Percentiles rank a stretch among this genome's conserved stretches.
Evolutionary conservation across 768 basidiomycete genomes (phyloP).

Genomic region (Trichaptum fuscoviolaceum): DNA sequence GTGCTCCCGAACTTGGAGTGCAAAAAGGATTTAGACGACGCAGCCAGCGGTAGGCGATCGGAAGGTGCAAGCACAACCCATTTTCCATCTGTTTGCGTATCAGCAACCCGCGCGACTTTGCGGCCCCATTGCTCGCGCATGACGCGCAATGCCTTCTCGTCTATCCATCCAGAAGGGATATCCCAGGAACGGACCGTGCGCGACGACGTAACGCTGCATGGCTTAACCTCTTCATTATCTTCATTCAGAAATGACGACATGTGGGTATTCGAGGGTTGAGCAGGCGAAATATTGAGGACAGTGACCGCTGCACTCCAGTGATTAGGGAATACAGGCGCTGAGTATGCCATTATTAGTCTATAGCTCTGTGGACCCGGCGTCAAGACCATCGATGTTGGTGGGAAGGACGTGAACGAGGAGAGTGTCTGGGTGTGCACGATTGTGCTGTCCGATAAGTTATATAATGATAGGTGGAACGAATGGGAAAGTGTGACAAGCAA

Average conservation of each 20-base stretch:
- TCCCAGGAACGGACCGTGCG: slow-evolving; percentile 68
- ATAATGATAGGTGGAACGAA: slow-evolving; percentile 65
- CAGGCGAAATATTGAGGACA: slow-evolving; percentile 60
- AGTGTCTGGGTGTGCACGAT: slow-evolving; percentile 60
- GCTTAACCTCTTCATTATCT: slow-evolving; percentile 5
- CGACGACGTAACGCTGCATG: slow-evolving; percentile 48
- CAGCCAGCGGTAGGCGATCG: slow-evolving; percentile 14
- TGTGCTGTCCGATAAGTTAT: slow-evolving; percentile 52
- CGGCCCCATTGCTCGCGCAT: slow-evolving; percentile 78
- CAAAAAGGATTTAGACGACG: slow-evolving; percentile 6
- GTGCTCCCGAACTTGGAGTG: slow-evolving; percentile 6
- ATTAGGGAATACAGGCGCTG: slow-evolving; percentile 70
- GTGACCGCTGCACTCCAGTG: slow-evolving; percentile 80
- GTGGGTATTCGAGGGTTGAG: slow-evolving; percentile 16
- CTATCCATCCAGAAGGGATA: slow-evolving; percentile 66
- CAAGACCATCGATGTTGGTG: slow-evolving; percentile 76
- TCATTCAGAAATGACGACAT: slow-evolving; percentile 10
- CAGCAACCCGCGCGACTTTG: slow-evolving; percentile 64
- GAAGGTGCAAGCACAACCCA: slow-evolving; percentile 76
- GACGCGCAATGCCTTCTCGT: slow-evolving; percentile 51
- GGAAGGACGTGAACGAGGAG: slow-evolving; percentile 72
- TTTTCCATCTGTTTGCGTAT: slow-evolving; percentile 79
- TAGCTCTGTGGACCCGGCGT: slow-evolving; percentile 58
- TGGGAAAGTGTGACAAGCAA: slow-evolving; percentile 67
- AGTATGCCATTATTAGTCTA: slow-evolving; percentile 71